These are phyloP conservation scores for Clarireedia monteithiana DNA, from an alignment of 2,329 filamentous ascomycete species.

Conservation along the genomic window DNA sequence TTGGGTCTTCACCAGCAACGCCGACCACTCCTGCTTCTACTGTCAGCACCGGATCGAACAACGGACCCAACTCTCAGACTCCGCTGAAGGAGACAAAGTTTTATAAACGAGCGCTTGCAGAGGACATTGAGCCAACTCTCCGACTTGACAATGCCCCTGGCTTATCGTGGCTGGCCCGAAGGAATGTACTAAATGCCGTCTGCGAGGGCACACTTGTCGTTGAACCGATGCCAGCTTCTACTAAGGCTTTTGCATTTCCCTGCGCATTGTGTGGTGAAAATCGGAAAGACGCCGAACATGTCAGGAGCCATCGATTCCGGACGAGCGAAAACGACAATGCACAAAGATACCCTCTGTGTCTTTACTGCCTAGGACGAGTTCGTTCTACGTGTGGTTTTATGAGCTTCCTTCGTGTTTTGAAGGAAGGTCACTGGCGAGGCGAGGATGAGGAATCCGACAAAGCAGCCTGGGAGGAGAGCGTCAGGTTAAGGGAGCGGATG, in stretches of 20 bases:
- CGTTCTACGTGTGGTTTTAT: conserved; percentile 89
- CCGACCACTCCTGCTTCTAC: conserved; percentile 50
- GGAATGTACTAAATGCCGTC: conserved; percentile 75
- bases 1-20: conserved; percentile 48
- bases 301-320: conserved; percentile 80
- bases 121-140: conserved; percentile 92
- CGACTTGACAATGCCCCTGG: conserved; percentile 84
- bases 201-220: conserved; percentile 81
- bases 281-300: conserved; percentile 61
- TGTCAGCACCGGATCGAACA: conserved; percentile 37
- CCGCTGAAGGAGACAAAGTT: conserved; percentile 86
- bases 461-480: conserved; percentile 89
- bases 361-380: conserved; percentile 76
- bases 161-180: conserved; percentile 85
- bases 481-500: conserved; percentile 85
- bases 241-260: conserved; percentile 33
- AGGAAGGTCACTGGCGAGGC: conserved; percentile 84
- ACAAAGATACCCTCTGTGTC: conserved; percentile 83
- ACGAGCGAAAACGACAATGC: conserved; percentile 81
- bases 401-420: conserved; percentile 82
- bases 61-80: conserved; percentile 36
- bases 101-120: conserved; percentile 79
- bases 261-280: conserved; percentile 87
- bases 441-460: conserved; percentile 79
- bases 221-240: conserved; percentile 67